Conservation (phyloP, 768 basidiomycete species). For the Rhizopogon sp. region DNA sequence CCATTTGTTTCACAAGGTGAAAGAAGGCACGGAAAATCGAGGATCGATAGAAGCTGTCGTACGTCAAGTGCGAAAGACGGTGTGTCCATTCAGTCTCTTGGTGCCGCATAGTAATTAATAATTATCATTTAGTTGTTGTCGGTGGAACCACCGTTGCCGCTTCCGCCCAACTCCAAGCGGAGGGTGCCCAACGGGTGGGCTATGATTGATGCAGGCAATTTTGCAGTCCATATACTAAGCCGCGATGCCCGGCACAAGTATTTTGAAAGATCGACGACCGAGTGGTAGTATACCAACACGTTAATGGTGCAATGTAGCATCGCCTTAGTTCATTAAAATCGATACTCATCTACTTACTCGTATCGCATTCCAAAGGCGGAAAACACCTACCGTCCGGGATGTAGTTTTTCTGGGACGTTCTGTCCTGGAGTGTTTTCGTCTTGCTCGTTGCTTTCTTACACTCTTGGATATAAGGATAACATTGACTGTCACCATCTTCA, state of each 20-base stretch:
- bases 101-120: constrained; percentile 1
- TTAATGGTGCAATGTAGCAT: not conserved
- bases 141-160: constrained; percentile 49
- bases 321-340: not conserved
- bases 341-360: too few species aligned
- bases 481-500: constrained; percentile 29
- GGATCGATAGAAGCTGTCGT: constrained; percentile 76
- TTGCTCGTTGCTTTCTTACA: too few species aligned
- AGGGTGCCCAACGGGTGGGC: constrained; percentile 71
- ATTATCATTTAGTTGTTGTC: constrained; percentile 44
- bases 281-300: constrained; percentile 20
- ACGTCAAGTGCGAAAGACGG: constrained; percentile 64
- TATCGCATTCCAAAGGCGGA: too few species aligned
- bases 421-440: too few species aligned
- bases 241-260: constrained; percentile 62
- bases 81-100: constrained; percentile 28
- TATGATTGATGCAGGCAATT: constrained; percentile 76
- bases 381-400: too few species aligned
- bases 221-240: constrained; percentile 76
- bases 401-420: too few species aligned
- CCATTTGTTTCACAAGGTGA: constrained; percentile 45
- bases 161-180: constrained; percentile 62
- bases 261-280: constrained; percentile 35
- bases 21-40: constrained; percentile 77
- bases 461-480: constrained; percentile 18